phyloP scores from a whole-genome alignment of 2,329 filamentous ascomycete species.

The Penicillium sp. region DNA sequence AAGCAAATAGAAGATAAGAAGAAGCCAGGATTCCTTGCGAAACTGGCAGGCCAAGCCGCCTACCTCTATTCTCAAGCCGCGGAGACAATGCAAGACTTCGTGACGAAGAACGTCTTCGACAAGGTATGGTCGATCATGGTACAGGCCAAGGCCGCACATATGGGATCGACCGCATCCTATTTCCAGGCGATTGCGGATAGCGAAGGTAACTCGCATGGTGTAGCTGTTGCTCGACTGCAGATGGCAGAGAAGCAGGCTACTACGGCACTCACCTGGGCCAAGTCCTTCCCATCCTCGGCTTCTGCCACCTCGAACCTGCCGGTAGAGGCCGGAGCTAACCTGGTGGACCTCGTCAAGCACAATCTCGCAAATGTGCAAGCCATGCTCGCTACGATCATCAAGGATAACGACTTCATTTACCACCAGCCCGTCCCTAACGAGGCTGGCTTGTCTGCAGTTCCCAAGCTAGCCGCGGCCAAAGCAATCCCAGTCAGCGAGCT shows the following conservation, averaged over 20 bases:
- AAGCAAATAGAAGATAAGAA: slow-evolving; percentile 93
- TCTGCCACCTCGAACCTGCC: slow-evolving; percentile 82
- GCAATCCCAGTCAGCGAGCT: slow-evolving; percentile 96
- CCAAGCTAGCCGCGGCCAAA: slow-evolving; percentile 93
- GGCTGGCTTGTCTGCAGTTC: slow-evolving; percentile 77
- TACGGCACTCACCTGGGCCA: slow-evolving; percentile 77
- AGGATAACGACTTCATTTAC: slow-evolving; percentile 99
- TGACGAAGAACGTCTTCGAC: slow-evolving; percentile 88
- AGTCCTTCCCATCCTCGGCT: slow-evolving; percentile 78
- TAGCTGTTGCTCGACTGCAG: slow-evolving; percentile 81
- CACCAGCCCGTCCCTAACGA: slow-evolving; percentile 90
- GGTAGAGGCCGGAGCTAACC: slow-evolving; percentile 74
- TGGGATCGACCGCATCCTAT: slow-evolving; percentile 87
- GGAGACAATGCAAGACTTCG: slow-evolving; percentile 91
- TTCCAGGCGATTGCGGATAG: slow-evolving; percentile 92
- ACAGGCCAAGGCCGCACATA: slow-evolving; percentile 76
- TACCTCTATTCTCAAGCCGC: slow-evolving; percentile 86
- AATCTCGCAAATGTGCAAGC: slow-evolving; percentile 82
- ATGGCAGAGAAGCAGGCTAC: slow-evolving; percentile 78
- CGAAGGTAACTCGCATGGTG: slow-evolving; percentile 84
- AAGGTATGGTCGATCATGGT: slow-evolving; percentile 84
- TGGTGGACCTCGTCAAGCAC: slow-evolving; percentile 83
- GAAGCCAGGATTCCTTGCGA: slow-evolving; percentile 88
- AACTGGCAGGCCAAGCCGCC: slow-evolving; percentile 87
- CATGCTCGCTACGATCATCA: slow-evolving; percentile 74